Conservation (phyloP, 2,329 filamentous ascomycete species). For the Venturia effusa region DNA sequence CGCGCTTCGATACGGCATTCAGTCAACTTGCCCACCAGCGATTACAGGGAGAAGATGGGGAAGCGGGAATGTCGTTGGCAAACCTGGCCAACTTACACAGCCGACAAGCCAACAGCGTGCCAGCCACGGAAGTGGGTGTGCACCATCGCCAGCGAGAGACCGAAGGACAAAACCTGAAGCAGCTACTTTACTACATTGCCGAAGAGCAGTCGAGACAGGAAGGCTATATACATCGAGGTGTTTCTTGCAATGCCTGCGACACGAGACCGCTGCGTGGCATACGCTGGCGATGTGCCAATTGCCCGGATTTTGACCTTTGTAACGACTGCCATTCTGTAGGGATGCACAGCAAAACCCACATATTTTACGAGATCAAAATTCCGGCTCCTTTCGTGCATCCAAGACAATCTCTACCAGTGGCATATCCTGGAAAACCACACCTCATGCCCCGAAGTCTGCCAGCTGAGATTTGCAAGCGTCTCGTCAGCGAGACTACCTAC, state of each 20-base stretch:
- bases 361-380: slow-evolving; percentile 93
- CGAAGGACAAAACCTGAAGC: slow-evolving; percentile 67
- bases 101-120: slow-evolving; percentile 1
- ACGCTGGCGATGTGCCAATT: slow-evolving; percentile 90
- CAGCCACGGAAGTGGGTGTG: slow-evolving; percentile 8
- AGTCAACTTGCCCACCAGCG: neutral
- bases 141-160: neutral
- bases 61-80: neutral
- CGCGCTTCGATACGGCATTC: neutral
- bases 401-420: slow-evolving; percentile 68
- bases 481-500: slow-evolving; percentile 37
- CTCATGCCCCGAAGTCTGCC: slow-evolving; percentile 60
- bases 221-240: slow-evolving; percentile 84
- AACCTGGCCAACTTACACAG: neutral
- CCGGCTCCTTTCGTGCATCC: slow-evolving; percentile 74
- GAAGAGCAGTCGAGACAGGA: slow-evolving; percentile 84
- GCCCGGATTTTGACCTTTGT: slow-evolving; percentile 90
- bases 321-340: slow-evolving; percentile 76
- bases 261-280: slow-evolving; percentile 83
- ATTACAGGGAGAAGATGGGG: neutral
- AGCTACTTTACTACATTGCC: slow-evolving; percentile 80
- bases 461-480: slow-evolving; percentile 53
- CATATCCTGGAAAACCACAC: slow-evolving; percentile 80
- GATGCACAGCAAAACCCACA: slow-evolving; percentile 76
- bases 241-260: slow-evolving; percentile 77